A percentile compares a stretch with the other conserved stretches of the same genome.
Conservation (phyloP, 371 early-diverging fungal species). For the Mucor indicus region DNA sequence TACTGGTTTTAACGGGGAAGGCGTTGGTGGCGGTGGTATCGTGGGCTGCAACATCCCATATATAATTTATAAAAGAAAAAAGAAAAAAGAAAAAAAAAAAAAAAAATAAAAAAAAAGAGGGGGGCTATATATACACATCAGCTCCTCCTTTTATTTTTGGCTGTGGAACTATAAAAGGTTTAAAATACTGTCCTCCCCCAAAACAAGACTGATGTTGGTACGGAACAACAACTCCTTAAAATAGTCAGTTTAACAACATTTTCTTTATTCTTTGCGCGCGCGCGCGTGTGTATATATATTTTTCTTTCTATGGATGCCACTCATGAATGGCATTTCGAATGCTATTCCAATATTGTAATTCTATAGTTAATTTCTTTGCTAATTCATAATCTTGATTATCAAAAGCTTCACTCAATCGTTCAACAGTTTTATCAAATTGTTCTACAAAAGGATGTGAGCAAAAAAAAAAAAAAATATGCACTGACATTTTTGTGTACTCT, state of each 20-base stretch:
- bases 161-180: no score
- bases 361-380: slow-evolving; percentile 59
- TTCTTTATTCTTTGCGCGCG: not conserved
- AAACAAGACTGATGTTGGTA: no score
- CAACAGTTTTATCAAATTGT: slow-evolving; percentile 33
- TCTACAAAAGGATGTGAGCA: slow-evolving; percentile 13
- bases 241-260: no score
- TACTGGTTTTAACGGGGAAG: slow-evolving; percentile 7
- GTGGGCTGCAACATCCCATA: not conserved
- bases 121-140: no score
- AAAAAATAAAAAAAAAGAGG: slow-evolving; percentile 8
- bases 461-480: not conserved
- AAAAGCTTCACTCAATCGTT: slow-evolving; percentile 52
- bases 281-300: not conserved
- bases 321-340: slow-evolving; percentile 63
- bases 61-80: slow-evolving; percentile 1
- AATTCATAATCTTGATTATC: slow-evolving; percentile 38
- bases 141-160: no score
- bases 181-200: no score
- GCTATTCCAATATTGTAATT: slow-evolving; percentile 70
- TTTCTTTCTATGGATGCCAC: slow-evolving; percentile 17
- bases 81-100: slow-evolving; percentile 4
- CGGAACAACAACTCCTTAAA: no score
- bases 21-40: slow-evolving; percentile 1
- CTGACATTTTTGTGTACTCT: not conserved